Base-by-base conservation (phyloP, 1,284 basidiomycete genomes). In the Chalciporus sp. region DNA sequence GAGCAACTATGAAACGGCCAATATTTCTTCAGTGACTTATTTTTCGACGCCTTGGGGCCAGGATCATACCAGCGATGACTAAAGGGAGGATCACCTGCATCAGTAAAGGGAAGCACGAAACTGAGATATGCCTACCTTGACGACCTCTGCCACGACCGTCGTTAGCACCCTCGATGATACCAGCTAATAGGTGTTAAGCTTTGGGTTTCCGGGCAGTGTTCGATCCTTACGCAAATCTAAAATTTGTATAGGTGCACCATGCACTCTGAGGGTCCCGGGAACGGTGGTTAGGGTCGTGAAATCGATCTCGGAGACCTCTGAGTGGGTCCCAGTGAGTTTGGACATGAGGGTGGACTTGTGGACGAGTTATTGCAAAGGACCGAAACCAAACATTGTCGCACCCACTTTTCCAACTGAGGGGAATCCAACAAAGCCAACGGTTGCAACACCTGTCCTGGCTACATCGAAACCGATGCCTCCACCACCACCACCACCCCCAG, bases 161-260 rank as follows among this genome's bases (percentile, higher is more conserved):
- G 70, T 96, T 96, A 31, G 97, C 97, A 63, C 97, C 97, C 74
- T 99, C 97, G 61, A 99, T 99, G 61, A 99, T 99, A 82, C 96
- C 96, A 58, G 94, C 90, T 93, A 56, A 45, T 59, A 42, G 20
- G 53, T 35, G 16, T 43, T 55, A 37, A 59, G 42, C 37, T 26
- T 26, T 27, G 4, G 29, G 9, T 19, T 40, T 27, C 17, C 33
- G 16, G 42, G 40, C 42, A 23, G 28, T 17, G 40, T 11, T 75
- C 81, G 84, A 16, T 7, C 77, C 89, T 68, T 66, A 90, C 89
- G 91, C 56, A 95, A 74, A 77, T 92, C 89, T 7, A 92, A 76
- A 59, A 92, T 92, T 61, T 93, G 90, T 65, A 97, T 93, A 35
- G 92, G 92, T 37, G 95, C 94, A n/a, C 94, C 94, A 59, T 94